These are phyloP conservation scores for Litchi chinensis DNA, from an alignment of 345 rosid genomes.

Conservation along the genomic window DNA sequence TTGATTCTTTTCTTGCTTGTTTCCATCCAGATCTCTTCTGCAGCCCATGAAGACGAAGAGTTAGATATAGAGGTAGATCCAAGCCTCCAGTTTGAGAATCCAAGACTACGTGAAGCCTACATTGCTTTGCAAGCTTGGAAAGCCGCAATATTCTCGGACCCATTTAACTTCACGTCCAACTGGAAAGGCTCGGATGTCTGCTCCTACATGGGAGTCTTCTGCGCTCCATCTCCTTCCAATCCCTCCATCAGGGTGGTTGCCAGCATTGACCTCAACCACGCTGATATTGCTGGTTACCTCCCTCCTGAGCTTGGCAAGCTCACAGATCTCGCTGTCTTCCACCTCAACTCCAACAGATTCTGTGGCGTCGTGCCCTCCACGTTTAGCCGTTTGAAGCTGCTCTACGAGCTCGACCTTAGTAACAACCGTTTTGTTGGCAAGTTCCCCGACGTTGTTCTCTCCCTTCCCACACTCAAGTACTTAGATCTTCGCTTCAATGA, in stretches of 20 bases:
- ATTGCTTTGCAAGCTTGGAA: slow-evolving; percentile 78
- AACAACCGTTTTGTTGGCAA: slow-evolving; percentile 75
- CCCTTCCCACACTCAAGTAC: slow-evolving; percentile 59
- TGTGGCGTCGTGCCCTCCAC: slow-evolving; percentile 62
- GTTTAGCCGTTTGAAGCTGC: slow-evolving; percentile 58
- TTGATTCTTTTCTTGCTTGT: slow-evolving; percentile 38
- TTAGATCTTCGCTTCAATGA: slow-evolving; percentile 79
- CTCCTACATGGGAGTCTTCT: slow-evolving; percentile 62
- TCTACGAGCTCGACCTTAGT: slow-evolving; percentile 70
- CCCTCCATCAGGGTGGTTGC: slow-evolving; percentile 50
- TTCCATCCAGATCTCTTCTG: slow-evolving; percentile 36
- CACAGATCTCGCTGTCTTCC: slow-evolving; percentile 69
- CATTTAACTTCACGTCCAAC: slow-evolving; percentile 68
- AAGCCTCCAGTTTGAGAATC: slow-evolving; percentile 53
- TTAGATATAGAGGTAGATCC: slow-evolving; percentile 29
- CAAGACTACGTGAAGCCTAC: slow-evolving; percentile 59
- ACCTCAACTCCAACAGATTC: slow-evolving; percentile 72
- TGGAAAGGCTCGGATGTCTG: slow-evolving; percentile 69
- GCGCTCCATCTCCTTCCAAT: slow-evolving; percentile 46
- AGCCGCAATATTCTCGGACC: slow-evolving; percentile 64
- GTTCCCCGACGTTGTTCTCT: slow-evolving; percentile 61
- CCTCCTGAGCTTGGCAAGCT: slow-evolving; percentile 62
- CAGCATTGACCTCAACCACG: slow-evolving; percentile 73
- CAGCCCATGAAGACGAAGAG: slow-evolving; percentile 31
- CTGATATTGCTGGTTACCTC: slow-evolving; percentile 76